Percentiles rank a stretch among this genome's conserved stretches.
Conservation (phyloP, 176 grass and related monocot species). For the Tillandsia leiboldiana region DNA sequence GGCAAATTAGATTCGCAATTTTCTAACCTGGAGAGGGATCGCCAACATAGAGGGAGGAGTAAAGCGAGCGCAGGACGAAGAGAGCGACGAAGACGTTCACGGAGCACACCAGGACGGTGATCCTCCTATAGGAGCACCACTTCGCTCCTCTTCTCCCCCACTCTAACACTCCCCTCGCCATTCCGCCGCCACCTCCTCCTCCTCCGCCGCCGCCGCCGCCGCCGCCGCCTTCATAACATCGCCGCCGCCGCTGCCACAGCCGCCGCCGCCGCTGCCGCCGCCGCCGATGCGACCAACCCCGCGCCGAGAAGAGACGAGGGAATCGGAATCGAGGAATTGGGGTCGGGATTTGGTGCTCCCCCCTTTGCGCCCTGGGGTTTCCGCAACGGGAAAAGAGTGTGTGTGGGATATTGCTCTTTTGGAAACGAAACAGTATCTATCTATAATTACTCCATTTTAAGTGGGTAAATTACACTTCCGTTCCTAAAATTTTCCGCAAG, state of each 20-base stretch:
- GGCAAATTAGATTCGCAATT: background rate
- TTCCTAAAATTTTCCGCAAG: no score
- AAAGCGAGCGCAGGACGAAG: conserved; percentile 67
- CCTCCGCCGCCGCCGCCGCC: conserved; percentile 14
- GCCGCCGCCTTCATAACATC: conserved; percentile 8
- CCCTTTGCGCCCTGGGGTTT: background rate
- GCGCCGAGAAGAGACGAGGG: background rate
- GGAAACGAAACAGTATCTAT: no score
- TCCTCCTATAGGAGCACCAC: conserved; percentile 64
- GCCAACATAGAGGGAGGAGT: conserved; percentile 17
- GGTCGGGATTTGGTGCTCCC: background rate
- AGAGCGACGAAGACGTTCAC: conserved; percentile 64
- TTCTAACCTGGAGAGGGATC: conserved; percentile 8
- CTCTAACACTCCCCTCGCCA: conserved; percentile 43
- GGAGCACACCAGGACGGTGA: conserved; percentile 68
- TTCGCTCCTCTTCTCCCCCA: conserved; percentile 11
- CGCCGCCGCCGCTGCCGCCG: conserved; percentile 21
- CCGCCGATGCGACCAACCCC: background rate
- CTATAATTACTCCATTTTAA: no score
- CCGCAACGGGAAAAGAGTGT: background rate
- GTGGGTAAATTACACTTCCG: no score
- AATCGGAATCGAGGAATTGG: background rate
- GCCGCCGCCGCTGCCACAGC: conserved; percentile 37
- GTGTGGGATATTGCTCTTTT: background rate
- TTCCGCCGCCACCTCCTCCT: conserved; percentile 41